Evolutionary conservation across 345 rosid species (phyloP), one percentile per base, ranked within the genome.

Genomic region (Rhizophora apiculata): DNA sequence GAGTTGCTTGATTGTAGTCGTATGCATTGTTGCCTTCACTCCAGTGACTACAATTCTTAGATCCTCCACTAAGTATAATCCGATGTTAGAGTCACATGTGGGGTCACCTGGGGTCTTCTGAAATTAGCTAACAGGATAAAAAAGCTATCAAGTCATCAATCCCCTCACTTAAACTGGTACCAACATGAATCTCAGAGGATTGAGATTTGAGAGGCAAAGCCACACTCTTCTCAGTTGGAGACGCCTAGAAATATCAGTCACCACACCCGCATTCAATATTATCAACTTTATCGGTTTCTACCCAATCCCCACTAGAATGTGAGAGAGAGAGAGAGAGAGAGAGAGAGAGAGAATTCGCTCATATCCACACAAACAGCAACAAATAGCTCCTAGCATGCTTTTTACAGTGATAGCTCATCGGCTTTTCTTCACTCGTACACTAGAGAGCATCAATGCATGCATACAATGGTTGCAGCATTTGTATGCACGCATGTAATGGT

Each of bases 371-470:
- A 76, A 70, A 66, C 81, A 79, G 69, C 73, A 82, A 71, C 74
- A 79, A 76, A 77, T 37, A 77, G 85, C 70, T 76, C 78, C 60
- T 62, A 39, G 54, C 83, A 79, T 81, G 79, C 83, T 82, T 79
- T 81, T 76, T 54, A 59, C 85, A 79, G 78, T 37, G 62, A 62
- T 56, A 55, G 77, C 81, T 76, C 69, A 3, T 3, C 15, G 19
- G 49, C 49, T 43, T 15, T 76, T 74, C 79, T 74, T 63, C 49
- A 56, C 68, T 69, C 78, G 71, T 74, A 72, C 83, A 65, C 59
- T 20, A 3, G 49, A 31, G 51, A 54, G 26, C 66, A 72, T 72
- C 69, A 56, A 68, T 67, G 59, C 53, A 63, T 60, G 71, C 78
- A 69, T 32, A 59, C 66, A 19, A 32, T 60, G 24, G 36, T 70